Evolutionary conservation across 495 filamentous ascomycete genomes (phyloP).

Genomic region (Bombardia bombarda): DNA sequence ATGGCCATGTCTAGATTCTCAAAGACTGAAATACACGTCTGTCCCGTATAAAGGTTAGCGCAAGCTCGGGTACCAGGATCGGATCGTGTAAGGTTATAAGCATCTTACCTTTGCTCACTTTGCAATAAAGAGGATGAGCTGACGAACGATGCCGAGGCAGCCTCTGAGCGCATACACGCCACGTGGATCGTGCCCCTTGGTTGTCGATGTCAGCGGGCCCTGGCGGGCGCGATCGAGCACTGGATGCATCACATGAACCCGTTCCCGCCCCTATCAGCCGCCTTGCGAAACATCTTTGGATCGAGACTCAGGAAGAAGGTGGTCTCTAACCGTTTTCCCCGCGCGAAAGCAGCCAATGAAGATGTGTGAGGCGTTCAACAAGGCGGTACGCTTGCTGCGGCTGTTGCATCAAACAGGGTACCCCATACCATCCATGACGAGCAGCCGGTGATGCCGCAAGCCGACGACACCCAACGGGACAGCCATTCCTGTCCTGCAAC

Average conservation of each 20-base stretch:
- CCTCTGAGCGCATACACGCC: constrained; percentile 1
- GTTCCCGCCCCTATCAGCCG: constrained; percentile 8
- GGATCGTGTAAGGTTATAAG: too few species aligned
- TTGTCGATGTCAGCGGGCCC: constrained; percentile 1
- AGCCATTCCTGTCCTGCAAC: background rate
- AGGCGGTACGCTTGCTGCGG: background rate
- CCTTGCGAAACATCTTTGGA: background rate
- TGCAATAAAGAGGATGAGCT: too few species aligned
- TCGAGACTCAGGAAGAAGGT: background rate
- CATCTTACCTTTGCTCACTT: too few species aligned
- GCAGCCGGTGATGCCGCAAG: background rate
- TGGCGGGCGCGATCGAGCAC: background rate
- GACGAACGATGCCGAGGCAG: too few species aligned
- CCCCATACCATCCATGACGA: background rate
- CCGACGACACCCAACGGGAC: background rate
- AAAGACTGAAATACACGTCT: too few species aligned
- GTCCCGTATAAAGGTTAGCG: too few species aligned
- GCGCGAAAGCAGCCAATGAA: constrained; percentile 12
- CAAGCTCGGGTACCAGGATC: too few species aligned
- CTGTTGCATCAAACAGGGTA: too few species aligned
- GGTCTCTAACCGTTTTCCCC: constrained; percentile 11
- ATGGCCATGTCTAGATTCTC: too few species aligned
- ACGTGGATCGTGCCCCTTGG: constrained; percentile 1
- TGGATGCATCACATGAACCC: constrained; percentile 6
- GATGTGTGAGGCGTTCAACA: background rate